Conservation (phyloP, 495 filamentous ascomycete genomes). For the Tuber calosporum region DNA sequence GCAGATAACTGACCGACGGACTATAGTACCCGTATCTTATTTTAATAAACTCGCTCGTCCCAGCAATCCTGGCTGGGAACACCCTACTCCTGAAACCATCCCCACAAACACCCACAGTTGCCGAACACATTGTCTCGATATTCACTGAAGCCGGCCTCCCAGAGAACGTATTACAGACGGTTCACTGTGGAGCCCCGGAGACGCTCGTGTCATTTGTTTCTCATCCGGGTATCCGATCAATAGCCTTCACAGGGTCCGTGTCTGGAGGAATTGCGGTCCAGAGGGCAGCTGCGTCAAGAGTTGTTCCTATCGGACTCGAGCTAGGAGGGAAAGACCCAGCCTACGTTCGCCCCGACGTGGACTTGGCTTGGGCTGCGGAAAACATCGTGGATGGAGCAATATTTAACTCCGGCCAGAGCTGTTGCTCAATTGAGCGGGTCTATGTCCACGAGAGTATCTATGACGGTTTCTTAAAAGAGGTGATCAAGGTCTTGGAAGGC, state of each 20-base stretch:
- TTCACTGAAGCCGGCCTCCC: constrained; percentile 74
- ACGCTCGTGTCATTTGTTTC: constrained; percentile 65
- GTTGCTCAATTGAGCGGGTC: constrained; percentile 84
- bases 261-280: constrained; percentile 80
- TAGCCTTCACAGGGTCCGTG: constrained; percentile 93
- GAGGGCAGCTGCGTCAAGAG: constrained; percentile 66
- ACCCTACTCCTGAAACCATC: constrained; percentile 87
- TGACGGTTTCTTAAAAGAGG: constrained; percentile 66
- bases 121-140: constrained; percentile 67
- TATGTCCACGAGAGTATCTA: constrained; percentile 83
- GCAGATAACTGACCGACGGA: background rate
- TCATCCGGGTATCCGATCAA: constrained; percentile 63
- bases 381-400: constrained; percentile 89
- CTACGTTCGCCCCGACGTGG: constrained; percentile 77
- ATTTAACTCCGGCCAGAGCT: constrained; percentile 96
- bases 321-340: constrained; percentile 91
- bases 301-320: constrained; percentile 78
- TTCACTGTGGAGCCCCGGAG: constrained; percentile 70
- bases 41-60: constrained; percentile 81
- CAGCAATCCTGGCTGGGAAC: constrained; percentile 79
- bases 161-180: constrained; percentile 73
- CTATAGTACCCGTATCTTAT: constrained; percentile 84
- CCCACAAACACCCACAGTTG: constrained; percentile 85
- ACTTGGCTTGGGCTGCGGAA: constrained; percentile 80
- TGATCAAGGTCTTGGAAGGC: constrained; percentile 71